These are phyloP conservation scores for Paraphaeosphaeria minitans DNA, from an alignment of 2,329 filamentous ascomycete genomes.

Conservation along the genomic window DNA sequence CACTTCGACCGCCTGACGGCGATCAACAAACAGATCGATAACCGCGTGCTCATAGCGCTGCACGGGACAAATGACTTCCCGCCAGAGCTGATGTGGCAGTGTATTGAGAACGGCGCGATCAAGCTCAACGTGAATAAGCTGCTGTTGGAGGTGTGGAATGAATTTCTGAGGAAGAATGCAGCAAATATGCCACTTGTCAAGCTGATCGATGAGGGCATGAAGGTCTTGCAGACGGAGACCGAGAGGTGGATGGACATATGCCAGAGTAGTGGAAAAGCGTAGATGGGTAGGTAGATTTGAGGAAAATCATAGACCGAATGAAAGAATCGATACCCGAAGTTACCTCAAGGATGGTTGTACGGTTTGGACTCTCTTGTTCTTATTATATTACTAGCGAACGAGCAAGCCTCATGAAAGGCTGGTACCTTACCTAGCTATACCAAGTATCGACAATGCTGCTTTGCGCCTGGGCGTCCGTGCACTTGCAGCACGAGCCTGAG, in stretches of 20 bases:
- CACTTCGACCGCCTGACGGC: slow-evolving; percentile 38
- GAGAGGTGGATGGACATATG: slow-evolving; percentile 58
- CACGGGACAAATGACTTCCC: slow-evolving; percentile 64
- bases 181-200: slow-evolving; percentile 34
- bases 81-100: slow-evolving; percentile 56
- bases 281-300: not conserved
- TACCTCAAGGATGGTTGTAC: too few species aligned
- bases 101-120: slow-evolving; percentile 58
- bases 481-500: slow-evolving; percentile 17
- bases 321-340: too few species aligned
- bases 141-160: slow-evolving; percentile 54
- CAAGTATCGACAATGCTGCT: slow-evolving; percentile 13
- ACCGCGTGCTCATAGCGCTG: slow-evolving; percentile 56
- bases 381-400: slow-evolving; percentile 10
- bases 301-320: not conserved
- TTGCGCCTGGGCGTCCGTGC: slow-evolving; percentile 13
- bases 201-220: slow-evolving; percentile 55
- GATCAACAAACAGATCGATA: slow-evolving; percentile 40
- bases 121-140: slow-evolving; percentile 65
- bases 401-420: slow-evolving; percentile 17
- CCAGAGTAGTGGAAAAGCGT: slow-evolving; percentile 53
- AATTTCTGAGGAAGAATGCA: slow-evolving; percentile 49
- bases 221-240: slow-evolving; percentile 49
- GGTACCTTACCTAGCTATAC: slow-evolving; percentile 17
- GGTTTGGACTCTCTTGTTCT: slow-evolving; percentile 1